A percentile compares a stretch with the other conserved stretches of the same genome.
phyloP scores from a whole-genome alignment of 164 flowering plant genomes.

The Pachysandra terminalis region DNA sequence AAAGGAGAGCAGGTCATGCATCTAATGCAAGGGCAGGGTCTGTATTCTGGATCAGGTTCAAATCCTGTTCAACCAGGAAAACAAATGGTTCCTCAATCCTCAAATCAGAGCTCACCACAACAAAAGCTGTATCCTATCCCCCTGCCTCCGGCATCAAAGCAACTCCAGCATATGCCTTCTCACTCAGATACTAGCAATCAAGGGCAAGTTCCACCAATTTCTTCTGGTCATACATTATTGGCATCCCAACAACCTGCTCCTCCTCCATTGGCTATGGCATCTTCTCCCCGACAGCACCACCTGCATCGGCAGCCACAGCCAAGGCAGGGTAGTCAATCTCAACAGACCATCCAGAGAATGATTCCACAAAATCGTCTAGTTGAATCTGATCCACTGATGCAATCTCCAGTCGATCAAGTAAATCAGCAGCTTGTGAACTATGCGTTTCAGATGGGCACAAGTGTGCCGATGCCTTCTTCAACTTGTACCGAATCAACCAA shows the following conservation, averaged over 20 bases:
- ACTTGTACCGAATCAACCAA: slow-evolving; percentile 31
- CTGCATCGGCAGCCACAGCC: slow-evolving; percentile 39
- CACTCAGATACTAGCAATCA: slow-evolving; percentile 36
- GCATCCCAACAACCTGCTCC: slow-evolving; percentile 28
- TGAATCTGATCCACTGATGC: slow-evolving; percentile 33
- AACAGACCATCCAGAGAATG: slow-evolving; percentile 39
- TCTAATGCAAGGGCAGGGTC: slow-evolving; percentile 35
- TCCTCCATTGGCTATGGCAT: slow-evolving; percentile 20
- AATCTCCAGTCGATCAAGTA: slow-evolving; percentile 35
- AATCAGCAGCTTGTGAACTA: slow-evolving; percentile 32
- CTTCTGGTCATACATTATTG: slow-evolving; percentile 23
- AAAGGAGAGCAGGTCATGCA: slow-evolving; percentile 49
- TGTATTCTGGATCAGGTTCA: slow-evolving; percentile 32
- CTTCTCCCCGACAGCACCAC: slow-evolving; percentile 42
- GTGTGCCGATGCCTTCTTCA: slow-evolving; percentile 25
- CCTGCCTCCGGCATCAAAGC: slow-evolving; percentile 30
- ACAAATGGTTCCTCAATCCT: slow-evolving; percentile 26
- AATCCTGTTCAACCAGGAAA: slow-evolving; percentile 33
- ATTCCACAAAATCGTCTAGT: slow-evolving; percentile 40
- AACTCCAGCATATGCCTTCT: slow-evolving; percentile 29
- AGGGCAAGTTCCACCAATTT: slow-evolving; percentile 30
- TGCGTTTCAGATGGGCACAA: slow-evolving; percentile 26
- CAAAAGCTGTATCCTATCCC: slow-evolving; percentile 32
- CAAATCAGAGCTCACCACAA: slow-evolving; percentile 34
- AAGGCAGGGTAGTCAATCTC: slow-evolving; percentile 43